phyloP scores from a whole-genome alignment of 352 stramenopile species.

The Phytopythium kandeliae region DNA sequence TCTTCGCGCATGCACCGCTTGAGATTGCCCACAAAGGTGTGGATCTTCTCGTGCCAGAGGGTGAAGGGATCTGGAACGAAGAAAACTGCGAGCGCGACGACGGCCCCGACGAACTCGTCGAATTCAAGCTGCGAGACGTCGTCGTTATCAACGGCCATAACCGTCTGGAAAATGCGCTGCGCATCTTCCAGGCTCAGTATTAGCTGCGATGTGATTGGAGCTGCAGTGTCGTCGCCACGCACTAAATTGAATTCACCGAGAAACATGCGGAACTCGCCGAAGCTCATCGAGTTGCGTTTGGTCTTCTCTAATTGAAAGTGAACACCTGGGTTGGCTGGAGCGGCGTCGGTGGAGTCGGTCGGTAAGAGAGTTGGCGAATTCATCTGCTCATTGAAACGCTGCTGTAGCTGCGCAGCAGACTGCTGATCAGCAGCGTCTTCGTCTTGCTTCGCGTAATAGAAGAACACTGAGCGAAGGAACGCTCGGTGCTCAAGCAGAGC shows the following conservation, averaged over 20 bases:
- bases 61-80: slow-evolving; percentile 42
- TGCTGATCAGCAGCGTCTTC: slow-evolving; percentile 15
- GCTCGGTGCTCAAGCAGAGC: slow-evolving; percentile 48
- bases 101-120: slow-evolving; percentile 45
- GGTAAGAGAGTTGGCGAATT: not conserved
- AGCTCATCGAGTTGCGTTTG: slow-evolving; percentile 50
- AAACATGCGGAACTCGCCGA: slow-evolving; percentile 39
- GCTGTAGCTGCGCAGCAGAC: not conserved
- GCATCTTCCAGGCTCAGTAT: slow-evolving; percentile 19
- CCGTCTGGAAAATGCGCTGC: slow-evolving; percentile 31
- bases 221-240: not conserved
- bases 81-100: slow-evolving; percentile 40
- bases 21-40: slow-evolving; percentile 31
- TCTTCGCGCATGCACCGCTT: slow-evolving; percentile 2
- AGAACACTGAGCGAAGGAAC: slow-evolving; percentile 50
- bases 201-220: not conserved
- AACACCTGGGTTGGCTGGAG: slow-evolving; percentile 1
- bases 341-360: not conserved
- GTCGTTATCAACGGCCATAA: slow-evolving; percentile 49
- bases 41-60: slow-evolving; percentile 47
- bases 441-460: slow-evolving; percentile 45
- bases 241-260: slow-evolving; percentile 27
- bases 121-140: slow-evolving; percentile 53
- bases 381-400: not conserved
- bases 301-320: slow-evolving; percentile 45